Percentiles rank a stretch among this genome's conserved stretches.
These are phyloP conservation scores for Trametes cubensis DNA, from an alignment of 768 basidiomycete genomes.

Conservation along the genomic window DNA sequence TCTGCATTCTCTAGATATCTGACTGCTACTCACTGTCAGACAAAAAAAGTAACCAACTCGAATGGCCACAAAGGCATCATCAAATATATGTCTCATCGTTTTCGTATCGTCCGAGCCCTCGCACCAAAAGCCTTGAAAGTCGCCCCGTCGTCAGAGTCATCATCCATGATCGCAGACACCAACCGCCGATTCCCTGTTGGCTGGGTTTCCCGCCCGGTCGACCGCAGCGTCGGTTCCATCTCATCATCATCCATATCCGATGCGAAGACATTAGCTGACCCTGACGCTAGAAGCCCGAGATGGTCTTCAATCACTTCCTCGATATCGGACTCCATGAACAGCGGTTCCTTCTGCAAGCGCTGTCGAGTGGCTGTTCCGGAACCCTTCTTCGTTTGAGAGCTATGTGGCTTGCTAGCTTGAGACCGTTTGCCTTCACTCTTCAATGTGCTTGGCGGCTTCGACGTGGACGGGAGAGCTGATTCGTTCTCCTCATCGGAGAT, in stretches of 20 bases:
- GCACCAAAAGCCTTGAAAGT: slow-evolving; percentile 64
- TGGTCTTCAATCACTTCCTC: slow-evolving; percentile 39
- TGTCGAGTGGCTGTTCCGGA: slow-evolving; percentile 19
- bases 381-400: neutral
- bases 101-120: neutral
- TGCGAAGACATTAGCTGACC: slow-evolving; percentile 33
- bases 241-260: slow-evolving; percentile 15
- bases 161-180: slow-evolving; percentile 49
- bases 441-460: slow-evolving; percentile 12
- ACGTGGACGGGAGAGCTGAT: slow-evolving; percentile 33
- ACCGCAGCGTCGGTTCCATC: slow-evolving; percentile 26
- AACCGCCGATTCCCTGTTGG: slow-evolving; percentile 33
- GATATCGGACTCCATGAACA: slow-evolving; percentile 56
- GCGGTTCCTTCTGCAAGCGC: slow-evolving; percentile 40
- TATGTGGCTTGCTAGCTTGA: neutral
- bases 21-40: too few relatives aligned
- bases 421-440: slow-evolving; percentile 5
- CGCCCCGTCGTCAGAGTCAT: slow-evolving; percentile 72
- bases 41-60: too few relatives aligned
- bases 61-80: too few relatives aligned
- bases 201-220: slow-evolving; percentile 32
- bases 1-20: too few relatives aligned
- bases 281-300: slow-evolving; percentile 44
- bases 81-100: too few relatives aligned
- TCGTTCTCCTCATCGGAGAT: slow-evolving; percentile 42